These are phyloP conservation scores for Aspergillus ustus DNA, from an alignment of 2,329 filamentous ascomycete species.

Conservation along the genomic window DNA sequence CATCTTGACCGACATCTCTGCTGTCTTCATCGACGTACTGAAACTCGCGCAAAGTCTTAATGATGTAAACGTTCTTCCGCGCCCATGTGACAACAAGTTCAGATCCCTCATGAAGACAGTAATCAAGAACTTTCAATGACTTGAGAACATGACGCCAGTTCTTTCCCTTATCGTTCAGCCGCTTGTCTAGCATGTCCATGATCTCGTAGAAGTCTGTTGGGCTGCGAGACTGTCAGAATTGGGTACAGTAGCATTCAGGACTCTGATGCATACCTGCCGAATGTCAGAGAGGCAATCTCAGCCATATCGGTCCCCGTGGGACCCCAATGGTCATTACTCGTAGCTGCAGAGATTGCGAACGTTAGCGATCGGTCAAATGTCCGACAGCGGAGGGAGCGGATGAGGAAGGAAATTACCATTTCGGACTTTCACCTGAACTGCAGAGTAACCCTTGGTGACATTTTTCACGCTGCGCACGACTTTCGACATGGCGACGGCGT, in stretches of 20 bases:
- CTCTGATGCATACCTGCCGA: slow-evolving; percentile 76
- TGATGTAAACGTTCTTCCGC: slow-evolving; percentile 96
- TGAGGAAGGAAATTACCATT: slow-evolving; percentile 70
- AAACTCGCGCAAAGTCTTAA: slow-evolving; percentile 97
- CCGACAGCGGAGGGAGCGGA: slow-evolving; percentile 3
- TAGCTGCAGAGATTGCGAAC: slow-evolving; percentile 64
- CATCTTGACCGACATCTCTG: slow-evolving; percentile 93
- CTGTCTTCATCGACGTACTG: slow-evolving; percentile 96
- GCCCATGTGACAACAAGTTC: slow-evolving; percentile 98
- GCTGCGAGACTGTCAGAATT: slow-evolving; percentile 52
- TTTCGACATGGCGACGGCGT: slow-evolving; percentile 74
- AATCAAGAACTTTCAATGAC: slow-evolving; percentile 95
- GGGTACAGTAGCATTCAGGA: not conserved
- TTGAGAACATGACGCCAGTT: slow-evolving; percentile 99
- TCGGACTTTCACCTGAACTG: slow-evolving; percentile 95
- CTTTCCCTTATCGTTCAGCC: slow-evolving; percentile 98
- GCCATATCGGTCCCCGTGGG: slow-evolving; percentile 98
- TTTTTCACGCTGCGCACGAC: slow-evolving; percentile 98
- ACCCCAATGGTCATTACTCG: slow-evolving; percentile 98
- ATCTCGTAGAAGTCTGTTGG: slow-evolving; percentile 99
- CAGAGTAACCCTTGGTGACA: slow-evolving; percentile 98
- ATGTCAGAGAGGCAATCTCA: slow-evolving; percentile 97
- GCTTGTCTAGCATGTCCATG: slow-evolving; percentile 99
- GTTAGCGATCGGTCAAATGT: slow-evolving; percentile 6
- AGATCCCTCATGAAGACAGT: slow-evolving; percentile 95